Evolutionary conservation across 805 yeast species (phyloP), one percentile per base, ranked within the genome.

Genomic region (Kodamaea hsintzibuensis): DNA sequence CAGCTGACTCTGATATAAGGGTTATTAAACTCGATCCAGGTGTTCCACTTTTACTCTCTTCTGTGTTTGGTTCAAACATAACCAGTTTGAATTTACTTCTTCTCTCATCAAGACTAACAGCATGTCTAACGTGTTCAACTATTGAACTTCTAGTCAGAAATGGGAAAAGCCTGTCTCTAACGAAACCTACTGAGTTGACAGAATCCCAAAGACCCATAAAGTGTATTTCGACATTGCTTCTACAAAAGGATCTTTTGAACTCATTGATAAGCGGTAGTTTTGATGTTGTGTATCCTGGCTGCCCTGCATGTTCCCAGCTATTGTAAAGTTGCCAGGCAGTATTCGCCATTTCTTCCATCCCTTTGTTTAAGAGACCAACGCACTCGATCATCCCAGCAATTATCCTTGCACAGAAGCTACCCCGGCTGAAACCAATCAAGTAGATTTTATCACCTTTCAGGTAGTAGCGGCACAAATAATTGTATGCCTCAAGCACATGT

Each of bases 131-230:
- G 60, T 84, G 88, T 25, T 76, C 73, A 6, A 85, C 86, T 51
- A 75, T 74, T 12, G 74, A 68, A 43, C 81, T 72, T 49, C 78
- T 71, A 1, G 83, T 78, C 0, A 85, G 75, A 57, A 73, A 83
- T 0, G 89, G 89, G 57, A 85, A 85, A 63, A 82, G 57, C 40
- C 82, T 67, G 60, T 84, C 88, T 42, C 82, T 70, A 3, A 85
- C 53, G 8, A 84, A 60, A 0, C 91, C 91, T 17, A 85, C 84
- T 1, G 89, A 84, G 62, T 83, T 84, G 16, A 85, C 83, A 0
- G 89, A 81, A 67, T 86, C 91, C 79, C 86, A 86, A 16, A 86
- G 65, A 0, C 91, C 91, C 77, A 85, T 80, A 55, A 84, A 83
- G 57, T 79, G 78, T 47, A 86, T 74, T 7, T 60, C 61, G 2